phyloP scores from a whole-genome alignment of 140 eudicot genomes.

The Oenanthe javanica region DNA sequence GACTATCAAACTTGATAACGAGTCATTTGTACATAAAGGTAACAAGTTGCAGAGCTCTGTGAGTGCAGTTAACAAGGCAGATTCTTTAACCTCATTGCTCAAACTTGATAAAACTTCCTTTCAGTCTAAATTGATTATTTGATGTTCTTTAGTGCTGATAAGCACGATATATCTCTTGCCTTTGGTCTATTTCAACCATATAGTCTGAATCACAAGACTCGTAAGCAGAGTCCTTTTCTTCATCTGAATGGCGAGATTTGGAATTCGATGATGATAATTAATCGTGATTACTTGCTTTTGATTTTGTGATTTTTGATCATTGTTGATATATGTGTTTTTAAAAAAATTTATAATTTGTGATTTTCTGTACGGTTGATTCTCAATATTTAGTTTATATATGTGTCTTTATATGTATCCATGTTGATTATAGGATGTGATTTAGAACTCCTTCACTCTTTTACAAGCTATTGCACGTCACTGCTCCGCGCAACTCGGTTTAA shows the following conservation, averaged over 20 bases:
- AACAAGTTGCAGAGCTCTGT: constrained; percentile 82
- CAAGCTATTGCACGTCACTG: too few species aligned
- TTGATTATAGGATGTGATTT: too few species aligned
- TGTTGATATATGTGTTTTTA: too few species aligned
- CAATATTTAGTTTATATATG: too few species aligned
- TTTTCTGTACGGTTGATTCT: too few species aligned
- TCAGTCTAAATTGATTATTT: constrained; percentile 48
- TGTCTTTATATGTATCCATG: too few species aligned
- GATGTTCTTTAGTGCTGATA: constrained; percentile 38
- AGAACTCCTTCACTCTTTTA: too few species aligned
- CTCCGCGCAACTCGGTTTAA: too few species aligned
- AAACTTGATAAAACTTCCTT: constrained; percentile 39
- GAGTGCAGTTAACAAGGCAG: constrained; percentile 56
- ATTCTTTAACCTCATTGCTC: constrained; percentile 41
- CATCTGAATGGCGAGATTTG: constrained; percentile 53
- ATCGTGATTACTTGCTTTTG: too few species aligned
- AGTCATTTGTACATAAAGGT: constrained; percentile 63
- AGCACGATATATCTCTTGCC: constrained; percentile 31
- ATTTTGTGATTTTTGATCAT: too few species aligned
- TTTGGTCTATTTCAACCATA: constrained; percentile 32
- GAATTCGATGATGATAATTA: constrained; percentile 82
- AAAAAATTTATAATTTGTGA: too few species aligned
- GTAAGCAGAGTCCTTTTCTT: constrained; percentile 59
- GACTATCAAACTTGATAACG: constrained; percentile 60
- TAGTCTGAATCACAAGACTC: constrained; percentile 81